Base-by-base conservation (phyloP, 1,284 basidiomycete species). In the Cryptococcus amylolentus region DNA sequence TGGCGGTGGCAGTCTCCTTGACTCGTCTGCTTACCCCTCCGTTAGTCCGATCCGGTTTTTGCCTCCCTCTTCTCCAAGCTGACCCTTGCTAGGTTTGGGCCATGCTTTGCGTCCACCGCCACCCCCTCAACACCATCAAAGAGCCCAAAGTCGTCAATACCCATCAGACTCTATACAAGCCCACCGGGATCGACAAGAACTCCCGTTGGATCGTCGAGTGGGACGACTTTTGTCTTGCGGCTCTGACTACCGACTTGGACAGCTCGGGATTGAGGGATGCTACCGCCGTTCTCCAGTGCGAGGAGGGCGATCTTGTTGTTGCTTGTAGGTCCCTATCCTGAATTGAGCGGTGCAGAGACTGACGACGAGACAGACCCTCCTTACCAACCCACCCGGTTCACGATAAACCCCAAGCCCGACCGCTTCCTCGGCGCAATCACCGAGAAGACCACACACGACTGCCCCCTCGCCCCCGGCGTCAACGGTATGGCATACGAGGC, bases 11-110 rank as follows among this genome's bases (percentile, higher is more conserved):
- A 88, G 86, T 8, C 71, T 95, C 39, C 83, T 95, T 43, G 92
- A 95, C 73, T 80, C 91, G 62, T 88, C 88, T 0, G 88, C 89
- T 13, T 91, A 92, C 75, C 88, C 88, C 2, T 79, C 89, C 58
- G 81, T 42, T 10, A 42, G 41, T 10, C 14, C n/a, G 9, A 8
- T 35, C 31, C 23, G 23, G 31, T 5, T 16, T 42, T 42, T 16
- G 8, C 41, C 41, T 10, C 16, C 41, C 7, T 8, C 14, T 8
- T 42, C 8, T 42, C 16, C 41, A n/a, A 8, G 41, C 41, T 42
- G 14, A 42, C 41, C 7, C 8, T n/a, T 9, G 8, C 7, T 16
- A 42, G 41, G 80, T 91, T 62, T 91, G 89, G 89, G 86, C 88
- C 6, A 86, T 90, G 69, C 80, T 90, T 31, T 81, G 83, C 0